Evolutionary conservation across 1,284 basidiomycete species (phyloP).

Genomic region (Ceratobasidium sp.): DNA sequence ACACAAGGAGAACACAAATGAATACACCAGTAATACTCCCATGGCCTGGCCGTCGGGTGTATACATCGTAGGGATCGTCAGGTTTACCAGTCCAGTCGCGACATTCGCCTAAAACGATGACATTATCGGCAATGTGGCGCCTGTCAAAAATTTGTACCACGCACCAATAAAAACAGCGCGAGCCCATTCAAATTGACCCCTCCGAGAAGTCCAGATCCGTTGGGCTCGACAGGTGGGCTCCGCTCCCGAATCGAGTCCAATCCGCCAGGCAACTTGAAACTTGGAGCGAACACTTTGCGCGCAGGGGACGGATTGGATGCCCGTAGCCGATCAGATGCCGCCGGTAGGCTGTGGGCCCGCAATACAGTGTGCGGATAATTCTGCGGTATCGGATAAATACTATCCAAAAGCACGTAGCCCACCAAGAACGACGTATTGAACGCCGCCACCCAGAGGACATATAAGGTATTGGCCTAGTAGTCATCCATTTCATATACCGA

Average conservation of each 20-base stretch:
- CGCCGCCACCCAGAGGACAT: constrained; percentile 88
- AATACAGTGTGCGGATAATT: constrained; percentile 41
- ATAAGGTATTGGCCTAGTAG: constrained; percentile 80
- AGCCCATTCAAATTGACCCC: constrained; percentile 86
- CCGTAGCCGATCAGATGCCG: constrained; percentile 46
- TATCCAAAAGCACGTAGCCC: constrained; percentile 79
- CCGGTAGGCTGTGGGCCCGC: constrained; percentile 6
- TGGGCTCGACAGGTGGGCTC: neutral
- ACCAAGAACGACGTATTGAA: constrained; percentile 90
- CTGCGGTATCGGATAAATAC: constrained; percentile 64
- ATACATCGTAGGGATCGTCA: constrained; percentile 86
- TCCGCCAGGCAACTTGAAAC: constrained; percentile 45
- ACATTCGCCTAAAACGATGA: constrained; percentile 73
- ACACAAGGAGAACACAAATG: constrained; percentile 60
- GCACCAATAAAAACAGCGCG: constrained; percentile 78
- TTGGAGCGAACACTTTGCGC: constrained; percentile 45
- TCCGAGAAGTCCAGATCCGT: constrained; percentile 66
- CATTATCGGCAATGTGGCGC: too few relatives aligned
- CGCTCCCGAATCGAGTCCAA: constrained; percentile 14
- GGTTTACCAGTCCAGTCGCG: constrained; percentile 83
- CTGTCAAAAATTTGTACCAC: constrained; percentile 47
- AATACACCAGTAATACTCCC: constrained; percentile 70
- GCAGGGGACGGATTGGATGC: constrained; percentile 47
- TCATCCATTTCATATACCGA: constrained; percentile 3
- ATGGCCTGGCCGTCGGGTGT: constrained; percentile 64